phyloP scores from a whole-genome alignment of 2,329 filamentous ascomycete species.

The Botrytis galanthina region DNA sequence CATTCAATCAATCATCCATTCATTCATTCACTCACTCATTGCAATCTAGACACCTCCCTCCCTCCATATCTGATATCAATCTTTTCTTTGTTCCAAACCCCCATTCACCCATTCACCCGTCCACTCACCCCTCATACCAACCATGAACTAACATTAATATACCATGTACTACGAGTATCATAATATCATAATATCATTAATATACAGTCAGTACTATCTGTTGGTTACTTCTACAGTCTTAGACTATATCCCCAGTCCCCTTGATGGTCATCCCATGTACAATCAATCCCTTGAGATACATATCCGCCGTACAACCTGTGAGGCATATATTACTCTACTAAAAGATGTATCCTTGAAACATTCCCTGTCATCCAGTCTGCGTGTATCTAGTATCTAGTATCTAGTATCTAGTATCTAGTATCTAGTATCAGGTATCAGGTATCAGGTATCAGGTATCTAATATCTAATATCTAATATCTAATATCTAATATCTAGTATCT shows the following conservation, averaged over 20 bases:
- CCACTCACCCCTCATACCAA: not conserved
- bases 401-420: not conserved
- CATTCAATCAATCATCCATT: too few relatives aligned
- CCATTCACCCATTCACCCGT: not conserved
- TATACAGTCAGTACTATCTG: not conserved
- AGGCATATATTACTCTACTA: conserved; percentile 7
- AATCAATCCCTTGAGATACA: not conserved
- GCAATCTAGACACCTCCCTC: too few relatives aligned
- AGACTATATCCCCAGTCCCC: not conserved
- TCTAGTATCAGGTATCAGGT: too few relatives aligned
- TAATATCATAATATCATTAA: too few relatives aligned
- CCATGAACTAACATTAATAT: not conserved
- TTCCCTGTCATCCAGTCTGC: not conserved
- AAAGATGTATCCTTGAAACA: not conserved
- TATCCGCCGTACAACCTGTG: too few relatives aligned
- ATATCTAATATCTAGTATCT: not conserved
- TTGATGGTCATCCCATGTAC: not conserved
- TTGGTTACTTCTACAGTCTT: not conserved
- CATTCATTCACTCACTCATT: too few relatives aligned
- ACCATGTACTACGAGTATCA: too few relatives aligned
- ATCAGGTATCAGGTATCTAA: too few relatives aligned
- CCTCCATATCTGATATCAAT: not conserved
- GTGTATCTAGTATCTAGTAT: not conserved
- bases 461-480: not conserved
- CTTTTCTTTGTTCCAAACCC: not conserved